phyloP scores from a whole-genome alignment of 192 early-diverging fungal genomes.

The Mortierella claussenii region DNA sequence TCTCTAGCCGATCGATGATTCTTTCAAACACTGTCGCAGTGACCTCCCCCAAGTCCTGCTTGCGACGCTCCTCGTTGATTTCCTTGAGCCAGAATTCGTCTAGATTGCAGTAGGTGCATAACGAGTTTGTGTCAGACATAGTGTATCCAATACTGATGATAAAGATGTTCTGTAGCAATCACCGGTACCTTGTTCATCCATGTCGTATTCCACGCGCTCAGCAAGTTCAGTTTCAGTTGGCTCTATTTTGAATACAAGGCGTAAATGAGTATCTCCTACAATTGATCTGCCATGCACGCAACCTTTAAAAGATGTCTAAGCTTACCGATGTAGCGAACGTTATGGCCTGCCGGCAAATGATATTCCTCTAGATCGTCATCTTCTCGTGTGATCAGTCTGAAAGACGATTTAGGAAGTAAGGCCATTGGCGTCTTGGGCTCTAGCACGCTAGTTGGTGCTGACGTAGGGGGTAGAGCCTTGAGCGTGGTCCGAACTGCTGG shows the following conservation, averaged over 20 bases:
- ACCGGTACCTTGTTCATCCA: constrained; percentile 92
- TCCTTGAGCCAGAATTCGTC: constrained; percentile 80
- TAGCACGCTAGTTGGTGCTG: constrained; percentile 2
- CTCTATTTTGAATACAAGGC: constrained; percentile 41
- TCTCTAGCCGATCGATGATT: constrained; percentile 92
- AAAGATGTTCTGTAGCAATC: neutral
- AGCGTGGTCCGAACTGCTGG: neutral
- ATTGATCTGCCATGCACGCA: neutral
- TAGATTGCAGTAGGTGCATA: constrained; percentile 44
- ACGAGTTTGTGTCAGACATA: no score
- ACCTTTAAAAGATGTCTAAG: neutral
- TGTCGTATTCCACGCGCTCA: constrained; percentile 91
- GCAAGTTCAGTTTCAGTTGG: constrained; percentile 66
- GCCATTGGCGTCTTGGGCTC: constrained; percentile 38
- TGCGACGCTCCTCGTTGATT: constrained; percentile 73
- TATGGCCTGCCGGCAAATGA: constrained; percentile 73
- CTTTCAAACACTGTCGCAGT: constrained; percentile 79
- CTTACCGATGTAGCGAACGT: constrained; percentile 75
- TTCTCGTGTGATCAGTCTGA: constrained; percentile 41
- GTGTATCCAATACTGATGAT: neutral
- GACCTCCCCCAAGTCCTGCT: constrained; percentile 61
- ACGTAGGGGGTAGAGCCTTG: neutral
- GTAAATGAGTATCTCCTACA: neutral
- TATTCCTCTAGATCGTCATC: constrained; percentile 55
- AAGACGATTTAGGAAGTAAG: constrained; percentile 58